Base-by-base conservation (phyloP, 1,139 yeast genomes). In the Geotrichum phurueaensis region DNA sequence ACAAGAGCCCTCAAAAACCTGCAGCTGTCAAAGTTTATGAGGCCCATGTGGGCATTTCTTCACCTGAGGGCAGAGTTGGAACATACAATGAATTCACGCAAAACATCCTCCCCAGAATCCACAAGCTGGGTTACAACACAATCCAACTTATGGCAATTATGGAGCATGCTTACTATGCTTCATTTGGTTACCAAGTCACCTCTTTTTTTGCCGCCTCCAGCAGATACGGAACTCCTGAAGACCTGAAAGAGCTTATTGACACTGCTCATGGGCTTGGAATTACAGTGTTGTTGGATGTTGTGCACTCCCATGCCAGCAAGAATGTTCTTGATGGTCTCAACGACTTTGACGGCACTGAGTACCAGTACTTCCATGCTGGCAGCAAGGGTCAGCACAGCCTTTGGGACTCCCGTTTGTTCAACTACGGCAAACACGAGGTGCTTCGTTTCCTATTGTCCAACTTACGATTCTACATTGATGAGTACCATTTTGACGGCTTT, bases 151-250 rank as follows among this genome's bases (percentile, higher is more conserved):
- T 94, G 99, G 97, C 99, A 0, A 82, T 94, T 57, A 94, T 94
- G 99, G 99, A 94, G 74, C 99, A 94, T 73, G 98, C 99, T 0
- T 94, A 94, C 74, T 94, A 94, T 72, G 99, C 98, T 1, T 89
- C 96, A 0, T 94, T 94, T 73, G 99, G 99, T 6, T 94, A 94
- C 73, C 99, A 94, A 73, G 86, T 94, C 39, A 92, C 98, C 50
- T 89, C 87, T 63, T 94, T 92, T 71, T 94, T 89, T 73, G 98
- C 98, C 0, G 81, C 83, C 33, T 86, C 95, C 52, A 91, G 97
- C 9, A 81, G 98, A 65, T 94, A 79, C 69, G 99, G 99, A 31
- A 84, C 96, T 0, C 98, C 99, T 0, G 98, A 94, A 68, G 97
- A 94, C 58, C 79, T 94, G 70, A 92, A 89, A 72, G 94, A 89